A percentile compares a stretch with the other conserved stretches of the same genome.
phyloP scores from a whole-genome alignment of 345 rosid genomes.

The Passiflora organensis region DNA sequence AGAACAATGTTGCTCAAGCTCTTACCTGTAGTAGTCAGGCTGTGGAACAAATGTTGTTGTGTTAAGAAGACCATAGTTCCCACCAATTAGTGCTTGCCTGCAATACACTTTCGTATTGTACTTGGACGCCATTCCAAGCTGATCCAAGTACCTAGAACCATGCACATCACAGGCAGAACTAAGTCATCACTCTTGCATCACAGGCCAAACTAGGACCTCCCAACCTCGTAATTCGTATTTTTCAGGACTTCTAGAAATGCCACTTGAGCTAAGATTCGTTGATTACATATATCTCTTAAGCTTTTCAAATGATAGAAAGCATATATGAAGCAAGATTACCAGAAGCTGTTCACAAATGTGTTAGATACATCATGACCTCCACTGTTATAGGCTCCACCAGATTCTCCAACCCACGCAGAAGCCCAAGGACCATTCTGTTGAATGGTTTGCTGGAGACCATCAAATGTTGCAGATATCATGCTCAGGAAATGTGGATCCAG shows the following conservation, averaged over 20 bases:
- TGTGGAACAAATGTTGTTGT: slow-evolving; percentile 59
- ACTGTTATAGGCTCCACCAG: slow-evolving; percentile 97
- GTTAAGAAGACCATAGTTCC: slow-evolving; percentile 82
- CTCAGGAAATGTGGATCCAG: slow-evolving; percentile 64
- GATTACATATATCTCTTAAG: too few species aligned
- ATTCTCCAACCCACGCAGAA: slow-evolving; percentile 97
- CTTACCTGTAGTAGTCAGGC: slow-evolving; percentile 96
- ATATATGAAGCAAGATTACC: slow-evolving; percentile 39
- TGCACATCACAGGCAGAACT: slow-evolving; percentile 1
- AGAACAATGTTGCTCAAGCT: slow-evolving; percentile 4
- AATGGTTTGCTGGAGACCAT: slow-evolving; percentile 47
- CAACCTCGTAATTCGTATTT: too few species aligned
- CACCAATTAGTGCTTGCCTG: slow-evolving; percentile 91
- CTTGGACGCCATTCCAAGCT: slow-evolving; percentile 93
- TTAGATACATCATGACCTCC: slow-evolving; percentile 83
- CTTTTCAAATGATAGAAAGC: background rate
- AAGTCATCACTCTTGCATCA: background rate
- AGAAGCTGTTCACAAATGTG: slow-evolving; percentile 86
- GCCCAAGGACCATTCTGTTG: slow-evolving; percentile 74
- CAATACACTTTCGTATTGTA: slow-evolving; percentile 91
- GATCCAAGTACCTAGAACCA: slow-evolving; percentile 80
- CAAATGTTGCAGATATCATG: slow-evolving; percentile 52
- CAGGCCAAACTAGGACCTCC: too few species aligned
- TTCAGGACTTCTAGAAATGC: too few species aligned
- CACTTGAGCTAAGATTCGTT: too few species aligned